phyloP scores from a whole-genome alignment of 139 green algal species.

The Chlorella ohadii region DNA sequence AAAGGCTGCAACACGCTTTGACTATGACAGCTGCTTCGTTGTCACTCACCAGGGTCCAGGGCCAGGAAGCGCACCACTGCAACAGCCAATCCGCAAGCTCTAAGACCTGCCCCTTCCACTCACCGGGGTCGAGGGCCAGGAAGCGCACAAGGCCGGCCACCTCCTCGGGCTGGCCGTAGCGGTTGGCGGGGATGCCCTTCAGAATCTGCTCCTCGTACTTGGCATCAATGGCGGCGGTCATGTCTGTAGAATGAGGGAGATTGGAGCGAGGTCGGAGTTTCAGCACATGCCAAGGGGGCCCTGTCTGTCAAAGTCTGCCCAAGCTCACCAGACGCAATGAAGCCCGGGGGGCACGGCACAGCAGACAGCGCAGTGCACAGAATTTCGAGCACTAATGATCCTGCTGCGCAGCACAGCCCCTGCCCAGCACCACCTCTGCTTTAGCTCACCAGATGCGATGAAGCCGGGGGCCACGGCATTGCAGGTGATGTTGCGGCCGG shows the following conservation, averaged over 20 bases:
- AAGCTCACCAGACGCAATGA: slow-evolving; percentile 74
- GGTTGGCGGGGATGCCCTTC: slow-evolving; percentile 77
- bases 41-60: no score
- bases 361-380: slow-evolving; percentile 75
- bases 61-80: neutral
- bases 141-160: slow-evolving; percentile 91
- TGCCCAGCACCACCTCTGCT: no score
- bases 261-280: no score
- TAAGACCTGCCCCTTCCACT: neutral
- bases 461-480: slow-evolving; percentile 93
- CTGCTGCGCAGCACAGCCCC: neutral
- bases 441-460: slow-evolving; percentile 72
- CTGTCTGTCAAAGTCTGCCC: no score
- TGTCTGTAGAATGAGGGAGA: slow-evolving; percentile 60
- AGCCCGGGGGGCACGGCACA: slow-evolving; percentile 91
- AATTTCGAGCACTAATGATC: slow-evolving; percentile 35
- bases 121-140: slow-evolving; percentile 90
- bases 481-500: slow-evolving; percentile 76
- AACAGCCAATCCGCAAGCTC: neutral
- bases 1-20: no score
- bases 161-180: slow-evolving; percentile 90
- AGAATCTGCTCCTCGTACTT: slow-evolving; percentile 94
- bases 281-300: no score
- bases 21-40: no score
- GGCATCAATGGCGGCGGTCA: slow-evolving; percentile 82